These are phyloP conservation scores for Stentor coeruleus DNA, from an alignment of 73 alveolate genomes.

Conservation along the genomic window DNA sequence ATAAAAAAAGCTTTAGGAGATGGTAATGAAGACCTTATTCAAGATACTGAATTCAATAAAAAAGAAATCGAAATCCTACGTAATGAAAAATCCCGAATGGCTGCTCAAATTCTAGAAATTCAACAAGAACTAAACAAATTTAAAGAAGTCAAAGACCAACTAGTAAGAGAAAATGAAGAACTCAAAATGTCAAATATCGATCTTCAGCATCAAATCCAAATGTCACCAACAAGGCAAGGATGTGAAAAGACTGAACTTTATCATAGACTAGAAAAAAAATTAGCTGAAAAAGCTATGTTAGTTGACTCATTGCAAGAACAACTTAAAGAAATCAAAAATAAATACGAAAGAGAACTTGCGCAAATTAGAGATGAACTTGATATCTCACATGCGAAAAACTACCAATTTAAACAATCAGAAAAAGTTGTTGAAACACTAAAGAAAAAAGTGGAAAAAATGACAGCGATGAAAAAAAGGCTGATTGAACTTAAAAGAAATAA, in stretches of 20 bases:
- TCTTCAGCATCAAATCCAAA: background rate
- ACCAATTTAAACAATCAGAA: background rate
- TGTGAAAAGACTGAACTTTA: background rate
- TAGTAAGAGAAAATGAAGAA: background rate
- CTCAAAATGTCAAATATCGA: background rate
- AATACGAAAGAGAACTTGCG: conserved; percentile 3
- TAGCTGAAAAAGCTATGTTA: background rate
- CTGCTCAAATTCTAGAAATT: background rate
- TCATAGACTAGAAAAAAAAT: background rate
- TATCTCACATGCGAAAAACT: background rate
- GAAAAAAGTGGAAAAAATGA: conserved; percentile 4
- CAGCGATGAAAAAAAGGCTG: background rate
- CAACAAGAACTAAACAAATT: background rate
- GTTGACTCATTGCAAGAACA: background rate
- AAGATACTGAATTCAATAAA: background rate
- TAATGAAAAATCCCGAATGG: conserved; percentile 8
- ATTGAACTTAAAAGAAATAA: background rate
- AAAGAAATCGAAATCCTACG: conserved; percentile 1
- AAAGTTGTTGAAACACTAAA: background rate
- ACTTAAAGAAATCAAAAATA: background rate
- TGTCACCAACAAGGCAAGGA: background rate
- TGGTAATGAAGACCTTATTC: background rate
- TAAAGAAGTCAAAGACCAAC: background rate
- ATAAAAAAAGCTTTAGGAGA: conserved; percentile 13
- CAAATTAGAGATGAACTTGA: conserved; percentile 15